Base-by-base conservation (phyloP, 73 alveolate species). In the Blepharisma japonicum region DNA sequence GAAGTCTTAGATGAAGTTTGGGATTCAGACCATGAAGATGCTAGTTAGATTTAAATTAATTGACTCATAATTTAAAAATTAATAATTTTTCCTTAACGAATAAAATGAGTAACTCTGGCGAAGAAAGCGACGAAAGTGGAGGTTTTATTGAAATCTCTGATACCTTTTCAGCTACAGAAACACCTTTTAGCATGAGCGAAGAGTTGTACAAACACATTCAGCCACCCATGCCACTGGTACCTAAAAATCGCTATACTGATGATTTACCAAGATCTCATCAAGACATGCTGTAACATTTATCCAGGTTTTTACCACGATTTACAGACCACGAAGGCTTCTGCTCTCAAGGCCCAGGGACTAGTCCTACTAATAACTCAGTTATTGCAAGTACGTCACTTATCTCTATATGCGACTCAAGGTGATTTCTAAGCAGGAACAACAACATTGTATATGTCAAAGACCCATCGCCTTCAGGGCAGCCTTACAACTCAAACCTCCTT, bases 1-100 rank as follows among this genome's bases (percentile, higher is more conserved):
- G 99, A 96, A 72, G 97, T 90, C 80, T 90, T 92, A 61, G 97
- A 90, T 8, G 94, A 83, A 6, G 83, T 78, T 80, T 85, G 92
- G 92, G 92, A 85, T 45, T 83, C 90, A 6, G 90, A 83, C 71
- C 72, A 82, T 48, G 90, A 83, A n/a, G 86, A 83, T 55, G 42
- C 42, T 32, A 32, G 42, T 32, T 32, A 7, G 42, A 32, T 32
- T 32, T 32, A 32, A 32, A 32, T 32, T 32, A 32, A 32, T 32
- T 32, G 42, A 32, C 42, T 32, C 42, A 3, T 32, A 32, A 32
- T 32, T 32, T 32, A 32, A 32, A 32, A 32, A 32, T 32, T 3
- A 32, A 32, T 32, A 32, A 32, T 32, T 32, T 32, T 32, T 32
- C 42, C 42, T 32, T 32, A 32, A 32, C 42, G 42, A 32, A 32